Conservation (phyloP, 1,284 basidiomycete genomes). For the Leccinum pseudoinsigne region DNA sequence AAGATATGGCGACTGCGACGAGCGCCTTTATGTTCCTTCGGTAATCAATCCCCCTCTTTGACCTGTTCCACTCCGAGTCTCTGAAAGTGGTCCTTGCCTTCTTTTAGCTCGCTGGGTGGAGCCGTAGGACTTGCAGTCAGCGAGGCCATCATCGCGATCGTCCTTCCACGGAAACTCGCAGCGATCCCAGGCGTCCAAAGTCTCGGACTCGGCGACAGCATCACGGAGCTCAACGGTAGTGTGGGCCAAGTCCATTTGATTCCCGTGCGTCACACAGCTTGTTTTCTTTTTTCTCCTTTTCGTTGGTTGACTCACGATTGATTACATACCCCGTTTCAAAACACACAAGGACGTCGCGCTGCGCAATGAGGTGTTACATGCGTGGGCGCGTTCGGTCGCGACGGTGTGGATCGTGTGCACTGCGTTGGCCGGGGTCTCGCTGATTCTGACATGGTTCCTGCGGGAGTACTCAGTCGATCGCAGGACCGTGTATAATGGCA, state of each 20-base stretch:
- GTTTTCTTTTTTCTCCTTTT: background rate
- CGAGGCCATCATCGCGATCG: slow-evolving; percentile 64
- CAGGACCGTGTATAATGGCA: slow-evolving; percentile 43
- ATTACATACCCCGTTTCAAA: background rate
- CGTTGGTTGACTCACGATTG: background rate
- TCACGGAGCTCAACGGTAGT: slow-evolving; percentile 53
- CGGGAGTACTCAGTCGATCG: slow-evolving; percentile 60
- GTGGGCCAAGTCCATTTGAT: slow-evolving; percentile 55
- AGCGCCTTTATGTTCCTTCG: slow-evolving; percentile 68
- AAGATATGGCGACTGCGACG: slow-evolving; percentile 80
- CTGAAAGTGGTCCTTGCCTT: background rate
- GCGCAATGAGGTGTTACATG: slow-evolving; percentile 57
- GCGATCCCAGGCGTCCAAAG: slow-evolving; percentile 44
- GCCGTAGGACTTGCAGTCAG: slow-evolving; percentile 74
- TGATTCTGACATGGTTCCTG: slow-evolving; percentile 59
- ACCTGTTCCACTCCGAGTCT: background rate
- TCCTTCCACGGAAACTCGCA: slow-evolving; percentile 53
- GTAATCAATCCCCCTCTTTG: slow-evolving; percentile 2
- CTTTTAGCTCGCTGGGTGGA: slow-evolving; percentile 56
- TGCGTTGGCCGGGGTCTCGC: slow-evolving; percentile 53
- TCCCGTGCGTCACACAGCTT: slow-evolving; percentile 38
- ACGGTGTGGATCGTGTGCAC: slow-evolving; percentile 72
- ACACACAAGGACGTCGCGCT: slow-evolving; percentile 44
- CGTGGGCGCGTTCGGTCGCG: slow-evolving; percentile 67
- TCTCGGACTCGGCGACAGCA: slow-evolving; percentile 43